Conservation (phyloP, 2,329 filamentous ascomycete genomes). For the Xylaria sp. region DNA sequence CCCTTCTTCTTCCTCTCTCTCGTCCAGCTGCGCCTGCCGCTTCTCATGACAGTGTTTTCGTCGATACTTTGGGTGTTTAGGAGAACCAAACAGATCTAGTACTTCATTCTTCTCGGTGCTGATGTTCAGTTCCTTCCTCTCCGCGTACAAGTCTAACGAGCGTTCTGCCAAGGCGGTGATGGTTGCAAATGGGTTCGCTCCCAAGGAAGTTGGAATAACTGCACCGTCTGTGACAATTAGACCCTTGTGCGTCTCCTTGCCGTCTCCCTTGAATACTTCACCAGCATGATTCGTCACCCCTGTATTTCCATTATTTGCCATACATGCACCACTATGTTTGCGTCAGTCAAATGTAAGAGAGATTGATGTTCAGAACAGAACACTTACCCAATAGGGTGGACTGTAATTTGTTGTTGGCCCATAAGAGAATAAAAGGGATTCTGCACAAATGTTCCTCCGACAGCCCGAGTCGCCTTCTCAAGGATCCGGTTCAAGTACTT, state of each 20-base stretch:
- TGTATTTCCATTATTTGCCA: slow-evolving; percentile 66
- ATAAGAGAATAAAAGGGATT: slow-evolving; percentile 68
- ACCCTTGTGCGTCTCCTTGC: slow-evolving; percentile 62
- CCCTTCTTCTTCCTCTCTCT: slow-evolving; percentile 50
- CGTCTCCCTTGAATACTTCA: slow-evolving; percentile 65
- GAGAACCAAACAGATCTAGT: slow-evolving; percentile 66
- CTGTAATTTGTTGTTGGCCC: slow-evolving; percentile 68
- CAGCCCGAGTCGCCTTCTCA: slow-evolving; percentile 63
- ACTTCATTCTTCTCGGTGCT: slow-evolving; percentile 57
- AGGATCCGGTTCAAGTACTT: slow-evolving; percentile 63
- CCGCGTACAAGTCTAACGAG: slow-evolving; percentile 63
- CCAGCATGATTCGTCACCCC: slow-evolving; percentile 72
- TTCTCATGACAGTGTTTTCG: slow-evolving; percentile 30
- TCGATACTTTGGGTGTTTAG: slow-evolving; percentile 51
- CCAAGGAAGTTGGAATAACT: slow-evolving; percentile 69
- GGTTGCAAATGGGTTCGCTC: slow-evolving; percentile 75
- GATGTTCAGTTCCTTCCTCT: slow-evolving; percentile 55
- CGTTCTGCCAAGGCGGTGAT: slow-evolving; percentile 75
- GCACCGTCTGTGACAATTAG: slow-evolving; percentile 71
- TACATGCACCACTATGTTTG: slow-evolving; percentile 65
- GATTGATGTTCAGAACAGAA: neutral
- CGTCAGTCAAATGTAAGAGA: slow-evolving; percentile 18
- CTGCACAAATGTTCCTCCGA: slow-evolving; percentile 69
- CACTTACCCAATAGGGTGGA: slow-evolving; percentile 71
- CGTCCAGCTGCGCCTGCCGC: slow-evolving; percentile 40